Base-by-base conservation (phyloP, 208 protist species). In the Acanthamoeba royreba region DNA sequence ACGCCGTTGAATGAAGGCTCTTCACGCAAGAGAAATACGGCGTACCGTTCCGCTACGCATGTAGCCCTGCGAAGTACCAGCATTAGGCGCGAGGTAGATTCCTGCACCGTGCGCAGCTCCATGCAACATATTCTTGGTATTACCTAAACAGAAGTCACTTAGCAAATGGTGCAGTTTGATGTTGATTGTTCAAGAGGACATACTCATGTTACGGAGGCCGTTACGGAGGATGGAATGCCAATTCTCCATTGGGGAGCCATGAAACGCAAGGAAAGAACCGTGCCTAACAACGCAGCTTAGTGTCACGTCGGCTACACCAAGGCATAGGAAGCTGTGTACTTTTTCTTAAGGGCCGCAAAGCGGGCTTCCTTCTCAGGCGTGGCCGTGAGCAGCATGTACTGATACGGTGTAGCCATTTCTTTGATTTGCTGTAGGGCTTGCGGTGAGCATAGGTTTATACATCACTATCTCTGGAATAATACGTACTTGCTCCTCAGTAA, bases 151-250 rank as follows among this genome's bases (percentile, higher is more conserved):
- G 19, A 9, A 19, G 49, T 19, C 19, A 55, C 49, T n/a, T n/a
- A n/a, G n/a, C n/a, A n/a, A n/a, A n/a, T n/a, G n/a, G n/a, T n/a
- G n/a, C n/a, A n/a, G 49, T 19, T 52, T 2, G 7, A 11, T 72
- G 61, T 17, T 66, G 55, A 4, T 5, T 17, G 55, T 5, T 4
- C 38, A 28, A 35, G 40, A 35, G 40, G 40, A 3, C 5, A 47
- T 35, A 89, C 81, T 89, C 81, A 89, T 89, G 81, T 96, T 96
- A 5, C 55, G 25, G 40, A 96, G 55, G 25, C 95, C 95, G 28
- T 94, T 94, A n/a, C 95, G 77, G 31, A 96, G 83, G 35, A 88
- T 93, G 31, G 81, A 49, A 47, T 97, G 96, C 96, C 96, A 97
- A 86, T 97, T 96, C 58, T 95, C 87, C 31, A 95, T 90, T 28